A percentile compares a stretch with the other conserved stretches of the same genome.
phyloP scores from a whole-genome alignment of 306 rosid genomes.

The Sindora glabra region DNA sequence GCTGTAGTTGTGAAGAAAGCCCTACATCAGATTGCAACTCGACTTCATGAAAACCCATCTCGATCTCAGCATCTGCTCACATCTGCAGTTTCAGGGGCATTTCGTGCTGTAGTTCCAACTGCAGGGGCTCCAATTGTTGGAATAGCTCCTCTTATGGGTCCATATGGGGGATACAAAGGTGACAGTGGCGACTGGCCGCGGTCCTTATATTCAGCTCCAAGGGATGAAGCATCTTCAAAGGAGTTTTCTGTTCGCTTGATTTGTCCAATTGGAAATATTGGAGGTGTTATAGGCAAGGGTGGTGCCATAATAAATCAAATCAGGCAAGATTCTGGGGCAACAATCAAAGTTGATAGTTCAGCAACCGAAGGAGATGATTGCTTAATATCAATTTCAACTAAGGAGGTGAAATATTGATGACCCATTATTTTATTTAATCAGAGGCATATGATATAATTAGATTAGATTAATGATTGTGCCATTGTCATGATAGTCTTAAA shows the following conservation, averaged over 20 bases:
- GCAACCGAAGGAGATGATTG: constrained; percentile 75
- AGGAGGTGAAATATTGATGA: constrained; percentile 60
- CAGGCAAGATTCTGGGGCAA: constrained; percentile 91
- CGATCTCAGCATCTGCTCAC: constrained; percentile 85
- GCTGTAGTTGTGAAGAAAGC: constrained; percentile 74
- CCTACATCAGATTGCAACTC: constrained; percentile 66
- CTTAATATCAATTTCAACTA: constrained; percentile 73
- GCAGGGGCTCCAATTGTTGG: constrained; percentile 79
- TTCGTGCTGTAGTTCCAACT: no score
- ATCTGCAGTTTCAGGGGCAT: constrained; percentile 62
- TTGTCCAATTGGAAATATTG: constrained; percentile 85
- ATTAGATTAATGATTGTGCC: constrained; percentile 6
- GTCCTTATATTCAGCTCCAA: constrained; percentile 82
- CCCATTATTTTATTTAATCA: neutral
- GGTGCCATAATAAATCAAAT: constrained; percentile 88
- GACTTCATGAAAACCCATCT: constrained; percentile 91
- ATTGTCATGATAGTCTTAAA: no score
- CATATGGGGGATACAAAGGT: constrained; percentile 85
- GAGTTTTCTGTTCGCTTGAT: constrained; percentile 79
- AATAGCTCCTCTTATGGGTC: constrained; percentile 67
- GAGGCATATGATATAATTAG: neutral
- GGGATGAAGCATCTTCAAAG: constrained; percentile 77
- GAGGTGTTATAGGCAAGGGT: constrained; percentile 98
- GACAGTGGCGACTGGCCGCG: constrained; percentile 87
- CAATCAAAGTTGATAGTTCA: constrained; percentile 92